Conservation (phyloP, 2,329 filamentous ascomycete genomes). For the Thermothelomyces thermophilus region DNA sequence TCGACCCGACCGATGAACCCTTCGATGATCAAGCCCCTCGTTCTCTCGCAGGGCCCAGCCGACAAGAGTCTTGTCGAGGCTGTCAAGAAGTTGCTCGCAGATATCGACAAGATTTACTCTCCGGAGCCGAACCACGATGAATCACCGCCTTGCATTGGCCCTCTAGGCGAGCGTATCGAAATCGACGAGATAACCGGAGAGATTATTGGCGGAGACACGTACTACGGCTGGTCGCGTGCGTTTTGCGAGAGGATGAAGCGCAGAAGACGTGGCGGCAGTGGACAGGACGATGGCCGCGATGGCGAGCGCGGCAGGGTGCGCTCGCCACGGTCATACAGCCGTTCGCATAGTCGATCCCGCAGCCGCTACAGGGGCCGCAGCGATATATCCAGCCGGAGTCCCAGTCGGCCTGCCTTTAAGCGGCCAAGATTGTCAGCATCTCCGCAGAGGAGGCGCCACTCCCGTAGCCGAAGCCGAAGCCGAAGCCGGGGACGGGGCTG, state of each 20-base stretch:
- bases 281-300: constrained; percentile 23
- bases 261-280: constrained; percentile 26
- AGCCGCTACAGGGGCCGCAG: constrained; percentile 29
- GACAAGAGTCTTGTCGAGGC: constrained; percentile 58
- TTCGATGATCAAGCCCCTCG: constrained; percentile 62
- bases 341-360: constrained; percentile 30
- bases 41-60: constrained; percentile 61
- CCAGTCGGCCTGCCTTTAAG: constrained; percentile 35
- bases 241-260: constrained; percentile 79
- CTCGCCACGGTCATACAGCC: constrained; percentile 21
- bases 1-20: constrained; percentile 68
- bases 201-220: constrained; percentile 61
- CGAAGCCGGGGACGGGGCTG: no score
- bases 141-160: constrained; percentile 58
- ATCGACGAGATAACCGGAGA: constrained; percentile 62
- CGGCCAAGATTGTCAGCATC: constrained; percentile 35
- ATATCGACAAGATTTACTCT: constrained; percentile 63
- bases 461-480: constrained; percentile 27
- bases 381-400: constrained; percentile 29
- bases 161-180: constrained; percentile 63
- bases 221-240: constrained; percentile 78
- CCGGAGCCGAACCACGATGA: constrained; percentile 44
- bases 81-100: constrained; percentile 63
- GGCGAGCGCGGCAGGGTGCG: constrained; percentile 16
- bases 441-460: constrained; percentile 18